phyloP scores from a whole-genome alignment of 2,329 filamentous ascomycete species.

The Fusarium tjaetaba region DNA sequence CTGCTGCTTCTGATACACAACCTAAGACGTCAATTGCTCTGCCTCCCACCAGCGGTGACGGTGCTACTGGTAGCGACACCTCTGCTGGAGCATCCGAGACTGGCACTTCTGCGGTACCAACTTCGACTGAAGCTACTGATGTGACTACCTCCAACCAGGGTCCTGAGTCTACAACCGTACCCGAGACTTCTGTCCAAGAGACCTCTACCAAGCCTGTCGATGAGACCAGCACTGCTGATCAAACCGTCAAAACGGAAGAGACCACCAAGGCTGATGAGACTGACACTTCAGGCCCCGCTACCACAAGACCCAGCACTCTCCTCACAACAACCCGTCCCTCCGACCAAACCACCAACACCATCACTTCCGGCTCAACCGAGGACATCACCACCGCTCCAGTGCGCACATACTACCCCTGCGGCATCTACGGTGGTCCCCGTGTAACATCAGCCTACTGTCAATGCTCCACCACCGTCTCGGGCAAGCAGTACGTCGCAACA shows the following conservation, averaged over 20 bases:
- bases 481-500: constrained; percentile 4
- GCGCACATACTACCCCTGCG: constrained; percentile 7
- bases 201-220: neutral
- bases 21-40: neutral
- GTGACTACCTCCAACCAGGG: neutral
- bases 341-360: neutral
- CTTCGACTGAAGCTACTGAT: neutral
- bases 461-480: neutral
- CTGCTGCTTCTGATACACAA: neutral
- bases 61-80: neutral
- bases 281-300: neutral
- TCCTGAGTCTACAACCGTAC: neutral
- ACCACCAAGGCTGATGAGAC: neutral
- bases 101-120: neutral
- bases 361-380: neutral
- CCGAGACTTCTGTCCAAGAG: neutral
- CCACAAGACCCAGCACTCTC: neutral
- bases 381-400: neutral
- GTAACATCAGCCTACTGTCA: constrained; percentile 3
- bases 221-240: neutral
- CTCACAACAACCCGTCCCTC: constrained; percentile 1
- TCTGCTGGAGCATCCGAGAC: neutral
- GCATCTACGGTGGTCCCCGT: neutral
- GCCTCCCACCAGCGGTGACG: rapidly evolving
- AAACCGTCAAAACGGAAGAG: neutral